Base-by-base conservation (phyloP, 768 basidiomycete species). In the Mycena kentingensis region DNA sequence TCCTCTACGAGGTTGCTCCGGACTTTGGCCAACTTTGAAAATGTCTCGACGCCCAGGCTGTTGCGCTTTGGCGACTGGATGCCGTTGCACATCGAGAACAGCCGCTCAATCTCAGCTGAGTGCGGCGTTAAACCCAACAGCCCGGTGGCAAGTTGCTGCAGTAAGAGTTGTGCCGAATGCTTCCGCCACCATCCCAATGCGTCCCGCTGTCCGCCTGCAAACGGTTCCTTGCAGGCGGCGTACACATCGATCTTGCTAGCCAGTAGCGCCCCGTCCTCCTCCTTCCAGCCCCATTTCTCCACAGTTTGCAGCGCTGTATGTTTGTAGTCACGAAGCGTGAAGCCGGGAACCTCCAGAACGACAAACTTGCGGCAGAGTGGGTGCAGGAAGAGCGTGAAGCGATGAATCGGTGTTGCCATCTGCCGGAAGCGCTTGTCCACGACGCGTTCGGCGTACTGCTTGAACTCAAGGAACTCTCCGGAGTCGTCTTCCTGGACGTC, bases 361-460 rank as follows among this genome's bases (percentile, higher is more conserved):
- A 71, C 68, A 31, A 74, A 68, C 47, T 63, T 65, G 22, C 62
- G 51, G 53, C 69, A 74, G 27, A 67, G 55, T 7, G 67, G 70
- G 44, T 73, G 70, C 4, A 73, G 61, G 51, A 65, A 73, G 1
- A 74, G 58, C 2, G 67, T 58, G 26, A 73, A 62, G 1, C 39
- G 60, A 50, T 73, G 68, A n/a, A 67, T 18, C 28, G 63, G 49
- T 7, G 65, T 73, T 51, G 69, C 65, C 64, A 72, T 71, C 6
- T 42, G 22, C 47, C 68, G 67, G 36, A 74, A 74, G n/a, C 47
- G 26, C 0, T 19, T 21, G 43, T 64, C 68, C 44, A 71, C 65
- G 5, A n/a, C n/a, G n/a, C n/a, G n/a, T n/a, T n/a, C n/a, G n/a
- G 66, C 59, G 5, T 42, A 7, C 24, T 55, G 47, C 0, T 57